phyloP scores from a whole-genome alignment of 352 stramenopile species.

The Pelagophyceae sp. region DNA sequence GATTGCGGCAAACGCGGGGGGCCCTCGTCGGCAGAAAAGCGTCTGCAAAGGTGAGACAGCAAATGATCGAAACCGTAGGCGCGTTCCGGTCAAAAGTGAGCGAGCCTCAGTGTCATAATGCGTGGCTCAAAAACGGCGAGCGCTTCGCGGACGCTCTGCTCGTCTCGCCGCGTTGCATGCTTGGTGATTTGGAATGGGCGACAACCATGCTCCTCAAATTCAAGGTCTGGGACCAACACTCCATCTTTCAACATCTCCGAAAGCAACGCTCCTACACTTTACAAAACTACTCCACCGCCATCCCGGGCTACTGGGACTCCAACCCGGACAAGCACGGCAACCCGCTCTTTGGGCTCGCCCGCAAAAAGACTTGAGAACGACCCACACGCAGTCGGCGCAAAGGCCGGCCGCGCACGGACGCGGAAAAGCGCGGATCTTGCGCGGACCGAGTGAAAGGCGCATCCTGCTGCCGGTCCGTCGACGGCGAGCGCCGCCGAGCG shows the following conservation, averaged over 20 bases:
- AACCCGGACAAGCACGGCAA: not conserved
- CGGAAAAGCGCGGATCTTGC: no score
- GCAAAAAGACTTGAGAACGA: not conserved
- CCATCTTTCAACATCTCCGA: not conserved
- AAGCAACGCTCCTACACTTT: not conserved
- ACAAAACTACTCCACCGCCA: not conserved
- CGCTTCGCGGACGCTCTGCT: not conserved
- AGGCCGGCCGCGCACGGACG: no score
- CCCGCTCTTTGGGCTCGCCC: not conserved
- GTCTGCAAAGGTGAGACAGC: no score
- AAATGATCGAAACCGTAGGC: no score
- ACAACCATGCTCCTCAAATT: not conserved
- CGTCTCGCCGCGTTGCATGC: not conserved
- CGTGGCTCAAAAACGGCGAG: not conserved
- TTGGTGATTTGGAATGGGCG: not conserved
- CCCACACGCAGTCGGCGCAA: no score
- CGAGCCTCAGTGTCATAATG: not conserved
- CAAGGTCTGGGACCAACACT: constrained; percentile 10
- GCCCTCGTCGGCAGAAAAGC: no score
- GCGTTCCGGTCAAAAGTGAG: no score
- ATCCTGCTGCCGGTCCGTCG: no score
- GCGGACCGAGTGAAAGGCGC: no score
- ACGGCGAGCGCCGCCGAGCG: no score
- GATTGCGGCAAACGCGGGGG: no score
- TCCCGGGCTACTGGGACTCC: constrained; percentile 3